phyloP scores from a whole-genome alignment of 2,329 filamentous ascomycete genomes.

The Trichoderma lentiforme region DNA sequence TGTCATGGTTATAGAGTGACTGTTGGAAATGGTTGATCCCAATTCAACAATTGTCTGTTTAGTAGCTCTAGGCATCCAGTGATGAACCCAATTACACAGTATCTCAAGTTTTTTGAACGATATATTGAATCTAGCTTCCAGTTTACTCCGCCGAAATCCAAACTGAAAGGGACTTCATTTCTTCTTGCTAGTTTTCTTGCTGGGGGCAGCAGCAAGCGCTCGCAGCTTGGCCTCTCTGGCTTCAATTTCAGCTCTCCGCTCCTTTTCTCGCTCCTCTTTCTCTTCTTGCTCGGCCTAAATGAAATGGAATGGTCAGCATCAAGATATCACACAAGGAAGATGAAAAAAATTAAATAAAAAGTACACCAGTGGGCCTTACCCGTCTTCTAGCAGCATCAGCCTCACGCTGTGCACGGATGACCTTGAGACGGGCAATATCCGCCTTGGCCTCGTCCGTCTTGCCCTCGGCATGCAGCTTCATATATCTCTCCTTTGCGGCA shows the following conservation, averaged over 20 bases:
- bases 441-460: constrained; percentile 95
- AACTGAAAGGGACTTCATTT: constrained; percentile 28
- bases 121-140: neutral
- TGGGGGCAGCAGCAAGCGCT: constrained; percentile 48
- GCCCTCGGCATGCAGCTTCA: constrained; percentile 87
- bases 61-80: neutral
- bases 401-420: constrained; percentile 83
- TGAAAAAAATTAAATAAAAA: too few relatives aligned
- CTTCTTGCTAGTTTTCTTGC: constrained; percentile 50
- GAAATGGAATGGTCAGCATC: neutral
- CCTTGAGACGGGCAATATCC: constrained; percentile 76
- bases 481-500: constrained; percentile 83
- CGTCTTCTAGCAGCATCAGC: constrained; percentile 79
- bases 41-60: neutral
- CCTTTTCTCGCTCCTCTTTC: constrained; percentile 49
- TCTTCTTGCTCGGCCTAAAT: constrained; percentile 57
- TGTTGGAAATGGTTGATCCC: neutral
- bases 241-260: constrained; percentile 49
- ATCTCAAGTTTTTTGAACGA: neutral
- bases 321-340: neutral
- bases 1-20: neutral
- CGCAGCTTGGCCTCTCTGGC: constrained; percentile 55
- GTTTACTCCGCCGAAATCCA: neutral
- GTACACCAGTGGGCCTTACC: constrained; percentile 41
- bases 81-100: neutral